Conservation (phyloP, 768 basidiomycete species). For the Phlebiopsis flavidoalba region DNA sequence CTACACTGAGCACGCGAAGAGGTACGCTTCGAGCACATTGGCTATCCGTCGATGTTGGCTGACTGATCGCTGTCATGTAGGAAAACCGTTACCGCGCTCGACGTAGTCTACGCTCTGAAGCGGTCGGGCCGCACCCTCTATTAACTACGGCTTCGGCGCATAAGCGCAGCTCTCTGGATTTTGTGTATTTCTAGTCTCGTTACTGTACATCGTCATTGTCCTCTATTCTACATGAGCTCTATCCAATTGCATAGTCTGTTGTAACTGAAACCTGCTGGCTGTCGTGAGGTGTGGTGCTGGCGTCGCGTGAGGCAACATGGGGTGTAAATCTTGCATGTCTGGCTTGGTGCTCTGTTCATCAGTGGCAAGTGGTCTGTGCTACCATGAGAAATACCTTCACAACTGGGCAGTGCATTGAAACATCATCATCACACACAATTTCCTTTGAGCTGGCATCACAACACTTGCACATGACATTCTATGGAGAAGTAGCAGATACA, state of each 20-base stretch:
- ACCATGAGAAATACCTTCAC: too few species aligned
- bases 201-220: slow-evolving; percentile 7
- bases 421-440: too few species aligned
- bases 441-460: too few species aligned
- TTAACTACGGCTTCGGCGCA: slow-evolving; percentile 52
- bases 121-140: slow-evolving; percentile 52
- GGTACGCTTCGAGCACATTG: slow-evolving; percentile 18
- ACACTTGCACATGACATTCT: background rate
- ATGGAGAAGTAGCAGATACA: background rate
- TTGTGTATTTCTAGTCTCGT: slow-evolving; percentile 11
- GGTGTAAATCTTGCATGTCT: background rate
- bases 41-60: background rate
- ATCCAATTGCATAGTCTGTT: background rate
- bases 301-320: background rate
- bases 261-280: background rate
- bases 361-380: background rate
- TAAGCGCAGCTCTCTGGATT: slow-evolving; percentile 18
- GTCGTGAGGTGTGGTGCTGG: background rate
- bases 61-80: slow-evolving; percentile 12
- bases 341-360: background rate
- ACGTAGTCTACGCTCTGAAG: slow-evolving; percentile 60
- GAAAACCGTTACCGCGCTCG: slow-evolving; percentile 52
- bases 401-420: too few species aligned
- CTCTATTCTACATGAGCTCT: slow-evolving; percentile 1
- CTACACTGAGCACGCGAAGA: slow-evolving; percentile 60